Percentiles rank a stretch among this genome's conserved stretches.
These are phyloP conservation scores for Yamadazyma mexicana DNA, from an alignment of 1,139 yeast species.

Conservation along the genomic window DNA sequence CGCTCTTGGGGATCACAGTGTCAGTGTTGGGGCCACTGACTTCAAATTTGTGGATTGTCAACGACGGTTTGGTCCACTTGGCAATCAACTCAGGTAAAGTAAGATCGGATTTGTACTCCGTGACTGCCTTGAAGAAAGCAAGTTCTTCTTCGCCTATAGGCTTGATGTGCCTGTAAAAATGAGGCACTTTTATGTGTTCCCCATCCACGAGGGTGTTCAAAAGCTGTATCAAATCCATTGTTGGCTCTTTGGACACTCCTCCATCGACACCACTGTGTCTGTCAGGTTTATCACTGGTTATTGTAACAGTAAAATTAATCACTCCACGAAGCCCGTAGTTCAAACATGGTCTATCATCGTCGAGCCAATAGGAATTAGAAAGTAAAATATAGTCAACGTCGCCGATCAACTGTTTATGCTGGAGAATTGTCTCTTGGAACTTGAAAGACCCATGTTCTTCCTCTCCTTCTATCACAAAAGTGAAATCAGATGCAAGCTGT, in stretches of 20 bases:
- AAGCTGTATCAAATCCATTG: slow-evolving; percentile 77
- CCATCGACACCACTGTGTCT: slow-evolving; percentile 97
- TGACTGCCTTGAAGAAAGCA: slow-evolving; percentile 62
- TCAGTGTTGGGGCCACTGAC: slow-evolving; percentile 91
- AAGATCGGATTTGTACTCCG: slow-evolving; percentile 23
- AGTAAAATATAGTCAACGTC: slow-evolving; percentile 83
- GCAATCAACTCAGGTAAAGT: slow-evolving; percentile 60
- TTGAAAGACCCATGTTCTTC: slow-evolving; percentile 94
- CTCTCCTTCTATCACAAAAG: slow-evolving; percentile 89
- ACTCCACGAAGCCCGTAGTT: slow-evolving; percentile 95
- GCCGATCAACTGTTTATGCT: slow-evolving; percentile 57
- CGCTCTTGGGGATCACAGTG: slow-evolving; percentile 85
- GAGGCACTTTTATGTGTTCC: slow-evolving; percentile 65
- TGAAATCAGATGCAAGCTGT: slow-evolving; percentile 67
- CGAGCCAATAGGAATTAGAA: slow-evolving; percentile 93
- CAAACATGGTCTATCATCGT: slow-evolving; percentile 83
- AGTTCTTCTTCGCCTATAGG: slow-evolving; percentile 58
- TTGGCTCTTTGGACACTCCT: slow-evolving; percentile 86
- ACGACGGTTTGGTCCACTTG: slow-evolving; percentile 91
- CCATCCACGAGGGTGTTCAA: slow-evolving; percentile 60
- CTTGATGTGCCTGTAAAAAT: slow-evolving; percentile 65
- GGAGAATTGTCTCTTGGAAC: slow-evolving; percentile 62
- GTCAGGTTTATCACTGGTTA: slow-evolving; percentile 76
- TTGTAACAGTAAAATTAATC: slow-evolving; percentile 70
- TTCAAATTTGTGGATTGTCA: slow-evolving; percentile 82